These are phyloP conservation scores for Penicillium sp. DNA, from an alignment of 2,329 filamentous ascomycete species.

Conservation along the genomic window DNA sequence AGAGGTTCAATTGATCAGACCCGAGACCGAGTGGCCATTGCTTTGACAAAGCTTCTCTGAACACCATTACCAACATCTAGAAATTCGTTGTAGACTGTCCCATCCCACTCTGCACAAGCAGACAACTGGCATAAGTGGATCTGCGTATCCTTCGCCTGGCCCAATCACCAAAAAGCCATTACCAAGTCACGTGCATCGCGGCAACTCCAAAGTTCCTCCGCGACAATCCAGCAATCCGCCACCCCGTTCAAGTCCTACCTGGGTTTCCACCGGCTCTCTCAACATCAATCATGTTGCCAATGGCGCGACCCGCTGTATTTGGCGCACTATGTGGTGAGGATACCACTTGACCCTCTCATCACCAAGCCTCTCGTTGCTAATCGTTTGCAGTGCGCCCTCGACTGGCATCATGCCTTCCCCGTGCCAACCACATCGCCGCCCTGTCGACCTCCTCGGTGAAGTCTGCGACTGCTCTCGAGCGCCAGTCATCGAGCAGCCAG, in stretches of 20 bases:
- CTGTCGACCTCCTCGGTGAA: conserved; percentile 48
- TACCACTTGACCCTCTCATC: not conserved
- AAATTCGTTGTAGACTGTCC: not conserved
- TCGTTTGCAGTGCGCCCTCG: conserved; percentile 31
- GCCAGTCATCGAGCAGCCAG: conserved; percentile 35
- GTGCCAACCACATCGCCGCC: conserved; percentile 39
- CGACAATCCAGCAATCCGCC: conserved; percentile 22
- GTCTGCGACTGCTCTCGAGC: conserved; percentile 46
- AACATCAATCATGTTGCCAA: conserved; percentile 29
- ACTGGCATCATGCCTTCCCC: conserved; percentile 34
- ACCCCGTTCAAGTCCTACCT: conserved; percentile 13
- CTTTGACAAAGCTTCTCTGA: too few species aligned
- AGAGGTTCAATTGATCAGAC: not conserved
- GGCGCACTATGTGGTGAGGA: conserved; percentile 32
- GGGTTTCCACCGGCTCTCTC: conserved; percentile 3
- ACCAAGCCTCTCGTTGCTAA: conserved; percentile 9
- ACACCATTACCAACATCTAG: too few species aligned
- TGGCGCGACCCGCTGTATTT: conserved; percentile 29
- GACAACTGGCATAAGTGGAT: not conserved
- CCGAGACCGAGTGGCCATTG: not conserved
- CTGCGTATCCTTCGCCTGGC: not conserved
- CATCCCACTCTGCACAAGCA: not conserved
- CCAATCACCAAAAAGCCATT: conserved; percentile 1
- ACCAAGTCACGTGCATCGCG: conserved; percentile 15
- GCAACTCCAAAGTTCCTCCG: conserved; percentile 24